Evolutionary conservation across 2,329 filamentous ascomycete genomes (phyloP).

Genomic region (Colletotrichum paranaense): DNA sequence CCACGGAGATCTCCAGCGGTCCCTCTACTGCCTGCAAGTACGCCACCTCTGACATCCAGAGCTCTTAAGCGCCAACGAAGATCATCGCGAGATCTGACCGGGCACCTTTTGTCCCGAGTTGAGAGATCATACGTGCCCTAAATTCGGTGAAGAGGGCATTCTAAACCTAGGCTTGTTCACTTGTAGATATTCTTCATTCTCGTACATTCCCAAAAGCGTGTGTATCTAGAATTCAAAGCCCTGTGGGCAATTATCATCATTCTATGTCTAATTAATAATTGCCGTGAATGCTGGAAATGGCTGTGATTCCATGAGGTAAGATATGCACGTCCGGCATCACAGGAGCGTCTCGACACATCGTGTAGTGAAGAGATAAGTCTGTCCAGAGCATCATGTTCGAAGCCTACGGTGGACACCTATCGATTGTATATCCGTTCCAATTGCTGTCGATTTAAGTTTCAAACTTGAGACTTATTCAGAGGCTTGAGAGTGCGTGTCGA

Average conservation of each 20-base stretch:
- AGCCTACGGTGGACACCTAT: no score
- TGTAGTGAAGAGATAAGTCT: no score
- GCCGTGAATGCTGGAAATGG: no score
- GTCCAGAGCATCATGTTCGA: no score
- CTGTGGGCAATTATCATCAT: slow-evolving; percentile 14
- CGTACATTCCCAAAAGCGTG: slow-evolving; percentile 12
- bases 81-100: neutral
- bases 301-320: no score
- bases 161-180: slow-evolving; percentile 23
- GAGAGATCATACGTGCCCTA: neutral
- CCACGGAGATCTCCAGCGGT: slow-evolving; percentile 19
- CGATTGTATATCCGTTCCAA: no score
- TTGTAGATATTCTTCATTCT: slow-evolving; percentile 27
- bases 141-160: neutral
- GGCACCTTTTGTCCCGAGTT: neutral
- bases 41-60: slow-evolving; percentile 16
- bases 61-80: neutral
- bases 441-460: no score
- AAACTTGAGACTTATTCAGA: no score
- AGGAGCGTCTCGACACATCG: no score
- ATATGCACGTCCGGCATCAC: no score
- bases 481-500: no score
- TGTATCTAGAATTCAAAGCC: slow-evolving; percentile 22
- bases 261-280: neutral
- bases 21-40: slow-evolving; percentile 33